These are phyloP conservation scores for Aspergillus sp. DNA, from an alignment of 2,329 filamentous ascomycete genomes.

Conservation along the genomic window DNA sequence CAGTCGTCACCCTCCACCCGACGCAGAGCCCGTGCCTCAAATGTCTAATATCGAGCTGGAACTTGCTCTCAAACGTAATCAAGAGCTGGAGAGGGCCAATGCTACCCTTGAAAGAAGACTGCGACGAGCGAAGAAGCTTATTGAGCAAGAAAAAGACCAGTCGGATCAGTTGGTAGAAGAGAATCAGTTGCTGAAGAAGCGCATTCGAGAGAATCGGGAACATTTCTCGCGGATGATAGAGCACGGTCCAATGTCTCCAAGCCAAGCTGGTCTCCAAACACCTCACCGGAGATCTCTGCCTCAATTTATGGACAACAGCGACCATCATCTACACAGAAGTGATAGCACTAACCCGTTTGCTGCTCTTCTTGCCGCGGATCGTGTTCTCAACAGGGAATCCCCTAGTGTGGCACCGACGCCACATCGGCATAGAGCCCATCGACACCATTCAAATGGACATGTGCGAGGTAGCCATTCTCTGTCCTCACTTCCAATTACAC, in stretches of 20 bases:
- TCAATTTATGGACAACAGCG: constrained; percentile 41
- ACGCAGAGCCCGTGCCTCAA: constrained; percentile 42
- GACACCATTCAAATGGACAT: constrained; percentile 59
- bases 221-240: constrained; percentile 79
- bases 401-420: constrained; percentile 75
- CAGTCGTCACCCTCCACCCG: constrained; percentile 61
- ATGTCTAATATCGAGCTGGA: constrained; percentile 56
- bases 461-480: constrained; percentile 76
- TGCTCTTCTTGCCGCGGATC: constrained; percentile 69
- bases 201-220: constrained; percentile 86
- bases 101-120: constrained; percentile 63
- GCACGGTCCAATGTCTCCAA: constrained; percentile 66
- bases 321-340: constrained; percentile 46
- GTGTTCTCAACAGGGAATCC: constrained; percentile 76
- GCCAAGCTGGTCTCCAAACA: constrained; percentile 50
- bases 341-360: constrained; percentile 68
- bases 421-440: constrained; percentile 49
- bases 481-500: constrained; percentile 80
- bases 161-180: constrained; percentile 70
- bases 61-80: constrained; percentile 58
- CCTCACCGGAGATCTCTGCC: constrained; percentile 43
- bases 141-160: constrained; percentile 75
- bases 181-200: constrained; percentile 72
- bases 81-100: constrained; percentile 67
- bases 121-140: constrained; percentile 72